These are phyloP conservation scores for Solanum acaule DNA, from an alignment of 257 asterid genomes.

Conservation along the genomic window DNA sequence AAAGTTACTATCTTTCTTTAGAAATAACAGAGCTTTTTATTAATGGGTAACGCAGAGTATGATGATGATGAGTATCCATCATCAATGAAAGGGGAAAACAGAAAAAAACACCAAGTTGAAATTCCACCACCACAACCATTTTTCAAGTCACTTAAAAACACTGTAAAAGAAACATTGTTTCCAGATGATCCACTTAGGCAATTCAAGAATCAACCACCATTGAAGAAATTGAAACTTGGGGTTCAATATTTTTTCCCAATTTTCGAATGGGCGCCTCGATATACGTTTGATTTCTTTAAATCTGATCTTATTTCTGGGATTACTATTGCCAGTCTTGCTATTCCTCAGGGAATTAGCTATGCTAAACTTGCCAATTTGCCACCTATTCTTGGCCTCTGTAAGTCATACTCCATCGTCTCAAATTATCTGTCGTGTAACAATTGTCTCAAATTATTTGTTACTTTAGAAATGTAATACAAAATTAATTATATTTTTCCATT, in stretches of 20 bases:
- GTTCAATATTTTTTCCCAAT: conserved; percentile 77
- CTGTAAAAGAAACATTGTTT: conserved; percentile 64
- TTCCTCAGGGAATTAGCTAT: conserved; percentile 95
- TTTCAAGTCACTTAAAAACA: conserved; percentile 37
- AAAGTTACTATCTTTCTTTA: background rate
- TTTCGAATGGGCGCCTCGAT: conserved; percentile 77
- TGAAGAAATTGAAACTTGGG: conserved; percentile 31
- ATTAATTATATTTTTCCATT: no score
- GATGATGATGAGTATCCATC: conserved; percentile 17
- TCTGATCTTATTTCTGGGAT: conserved; percentile 81
- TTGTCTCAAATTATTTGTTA: background rate
- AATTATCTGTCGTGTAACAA: no score
- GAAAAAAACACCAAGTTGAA: conserved; percentile 29
- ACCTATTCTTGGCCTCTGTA: conserved; percentile 86
- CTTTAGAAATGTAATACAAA: no score
- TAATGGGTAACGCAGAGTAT: conserved; percentile 52
- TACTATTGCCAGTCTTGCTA: conserved; percentile 94
- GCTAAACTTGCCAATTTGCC: conserved; percentile 93
- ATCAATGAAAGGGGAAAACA: conserved; percentile 3
- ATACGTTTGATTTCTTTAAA: conserved; percentile 43
- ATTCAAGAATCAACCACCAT: conserved; percentile 74
- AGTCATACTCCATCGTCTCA: conserved; percentile 1
- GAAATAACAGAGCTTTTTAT: background rate
- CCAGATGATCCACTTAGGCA: conserved; percentile 92
- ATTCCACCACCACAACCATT: conserved; percentile 76